Evolutionary conservation across 2,329 filamentous ascomycete species (phyloP).

Genomic region (Nigrograna mackinnonii): DNA sequence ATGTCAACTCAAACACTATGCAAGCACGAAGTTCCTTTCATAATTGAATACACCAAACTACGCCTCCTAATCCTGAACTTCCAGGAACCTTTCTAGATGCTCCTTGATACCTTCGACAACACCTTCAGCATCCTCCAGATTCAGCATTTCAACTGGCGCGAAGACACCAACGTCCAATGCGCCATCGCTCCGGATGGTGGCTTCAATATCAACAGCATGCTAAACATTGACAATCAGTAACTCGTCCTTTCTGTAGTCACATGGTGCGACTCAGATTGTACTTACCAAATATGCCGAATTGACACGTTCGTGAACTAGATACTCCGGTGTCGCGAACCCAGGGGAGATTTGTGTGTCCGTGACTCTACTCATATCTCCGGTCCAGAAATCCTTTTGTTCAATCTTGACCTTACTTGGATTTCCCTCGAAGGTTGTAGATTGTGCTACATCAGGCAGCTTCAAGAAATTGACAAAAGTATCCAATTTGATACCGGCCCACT

Average conservation of each 20-base stretch:
- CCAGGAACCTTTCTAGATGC: no score
- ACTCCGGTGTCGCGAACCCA: slow-evolving; percentile 16
- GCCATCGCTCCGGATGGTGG: slow-evolving; percentile 53
- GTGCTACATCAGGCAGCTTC: slow-evolving; percentile 54
- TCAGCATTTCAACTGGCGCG: slow-evolving; percentile 48
- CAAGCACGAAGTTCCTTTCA: no score
- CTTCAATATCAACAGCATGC: slow-evolving; percentile 61
- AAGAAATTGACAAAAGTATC: slow-evolving; percentile 84
- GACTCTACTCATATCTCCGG: slow-evolving; percentile 20
- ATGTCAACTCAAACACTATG: no score
- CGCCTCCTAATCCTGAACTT: no score
- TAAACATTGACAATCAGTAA: slow-evolving; percentile 33
- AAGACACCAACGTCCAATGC: slow-evolving; percentile 58
- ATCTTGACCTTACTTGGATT: slow-evolving; percentile 26
- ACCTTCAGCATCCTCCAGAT: slow-evolving; percentile 38
- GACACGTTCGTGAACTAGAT: slow-evolving; percentile 24
- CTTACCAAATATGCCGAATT: slow-evolving; percentile 44
- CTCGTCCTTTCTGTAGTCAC: no score
- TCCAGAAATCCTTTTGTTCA: slow-evolving; percentile 15
- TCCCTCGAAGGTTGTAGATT: no score
- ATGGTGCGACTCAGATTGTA: slow-evolving; percentile 1
- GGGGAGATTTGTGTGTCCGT: slow-evolving; percentile 4
- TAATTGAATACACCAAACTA: no score
- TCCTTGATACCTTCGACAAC: no score
- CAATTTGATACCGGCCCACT: slow-evolving; percentile 74